phyloP scores from a whole-genome alignment of 1,284 basidiomycete species.

The Neotropicomus parvogracilis region DNA sequence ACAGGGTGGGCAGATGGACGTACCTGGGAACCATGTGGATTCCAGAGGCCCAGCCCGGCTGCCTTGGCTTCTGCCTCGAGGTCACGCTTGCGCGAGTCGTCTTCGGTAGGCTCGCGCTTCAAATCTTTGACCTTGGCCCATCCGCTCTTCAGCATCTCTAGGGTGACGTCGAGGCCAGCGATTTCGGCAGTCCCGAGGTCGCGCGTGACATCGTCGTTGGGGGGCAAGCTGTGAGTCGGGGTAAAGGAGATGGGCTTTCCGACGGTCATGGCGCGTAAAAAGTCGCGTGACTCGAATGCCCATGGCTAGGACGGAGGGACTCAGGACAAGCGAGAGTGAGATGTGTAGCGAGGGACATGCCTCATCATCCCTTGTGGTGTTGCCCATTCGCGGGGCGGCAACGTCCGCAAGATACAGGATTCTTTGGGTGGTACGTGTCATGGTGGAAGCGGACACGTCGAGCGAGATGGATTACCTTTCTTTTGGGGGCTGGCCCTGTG shows the following conservation, averaged over 20 bases:
- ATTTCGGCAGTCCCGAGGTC: constrained; percentile 76
- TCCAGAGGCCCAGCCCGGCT: constrained; percentile 83
- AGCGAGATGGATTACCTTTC: constrained; percentile 57
- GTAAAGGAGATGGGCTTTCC: constrained; percentile 86
- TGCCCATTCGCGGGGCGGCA: constrained; percentile 77
- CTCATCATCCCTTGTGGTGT: constrained; percentile 81
- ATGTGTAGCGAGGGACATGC: constrained; percentile 37
- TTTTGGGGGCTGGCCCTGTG: constrained; percentile 82
- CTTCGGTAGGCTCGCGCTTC: constrained; percentile 73
- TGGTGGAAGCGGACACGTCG: constrained; percentile 2
- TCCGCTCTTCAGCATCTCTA: constrained; percentile 78
- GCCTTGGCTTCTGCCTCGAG: constrained; percentile 78
- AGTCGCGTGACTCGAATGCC: constrained; percentile 93
- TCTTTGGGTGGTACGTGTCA: constrained; percentile 44
- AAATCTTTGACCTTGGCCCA: constrained; percentile 92
- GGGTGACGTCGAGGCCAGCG: constrained; percentile 68
- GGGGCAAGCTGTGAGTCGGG: constrained; percentile 68
- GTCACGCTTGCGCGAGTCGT: constrained; percentile 71
- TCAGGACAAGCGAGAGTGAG: constrained; percentile 1
- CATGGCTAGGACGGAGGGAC: constrained; percentile 55
- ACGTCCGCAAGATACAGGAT: constrained; percentile 86
- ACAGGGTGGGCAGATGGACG: constrained; percentile 16
- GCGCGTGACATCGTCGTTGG: constrained; percentile 65
- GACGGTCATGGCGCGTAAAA: constrained; percentile 78
- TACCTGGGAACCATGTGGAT: constrained; percentile 77